These are phyloP conservation scores for Orbilia oligospora DNA, from an alignment of 2,329 filamentous ascomycete species.

Conservation along the genomic window DNA sequence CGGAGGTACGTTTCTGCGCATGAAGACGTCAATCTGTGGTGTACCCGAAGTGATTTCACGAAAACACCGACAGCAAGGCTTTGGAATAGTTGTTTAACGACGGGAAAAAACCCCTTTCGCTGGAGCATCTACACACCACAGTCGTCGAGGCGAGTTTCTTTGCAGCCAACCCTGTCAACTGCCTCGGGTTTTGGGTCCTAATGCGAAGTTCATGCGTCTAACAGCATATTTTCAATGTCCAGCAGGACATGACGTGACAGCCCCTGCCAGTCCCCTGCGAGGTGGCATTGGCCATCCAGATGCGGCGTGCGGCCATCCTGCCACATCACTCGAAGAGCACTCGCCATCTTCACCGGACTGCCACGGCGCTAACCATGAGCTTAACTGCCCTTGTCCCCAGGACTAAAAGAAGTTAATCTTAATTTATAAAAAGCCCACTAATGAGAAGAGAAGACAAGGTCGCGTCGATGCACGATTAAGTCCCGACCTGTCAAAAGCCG, in stretches of 20 bases:
- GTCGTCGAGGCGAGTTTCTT: constrained; percentile 13
- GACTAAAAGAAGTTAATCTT: constrained; percentile 22
- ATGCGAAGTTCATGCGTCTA: constrained; percentile 18
- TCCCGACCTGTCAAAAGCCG: constrained; percentile 10
- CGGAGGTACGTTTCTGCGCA: constrained; percentile 14
- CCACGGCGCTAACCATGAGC: constrained; percentile 34
- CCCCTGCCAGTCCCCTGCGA: neutral
- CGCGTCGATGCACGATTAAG: constrained; percentile 9
- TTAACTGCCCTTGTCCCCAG: neutral
- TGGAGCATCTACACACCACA: constrained; percentile 23
- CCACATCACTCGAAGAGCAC: constrained; percentile 20
- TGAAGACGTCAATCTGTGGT: constrained; percentile 3
- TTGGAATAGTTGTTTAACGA: neutral
- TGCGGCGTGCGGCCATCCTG: constrained; percentile 31
- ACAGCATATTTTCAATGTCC: constrained; percentile 3
- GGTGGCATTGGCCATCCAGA: constrained; percentile 5
- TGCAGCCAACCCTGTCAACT: constrained; percentile 18
- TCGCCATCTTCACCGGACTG: constrained; percentile 14
- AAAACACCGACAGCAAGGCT: neutral
- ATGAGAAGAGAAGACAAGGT: constrained; percentile 31
- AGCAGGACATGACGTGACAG: constrained; percentile 31
- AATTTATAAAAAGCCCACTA: constrained; percentile 45
- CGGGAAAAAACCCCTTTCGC: neutral
- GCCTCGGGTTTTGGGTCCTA: constrained; percentile 8
- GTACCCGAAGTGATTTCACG: neutral